Base-by-base conservation (phyloP, 2,329 filamentous ascomycete genomes). In the Didymella exigua region DNA sequence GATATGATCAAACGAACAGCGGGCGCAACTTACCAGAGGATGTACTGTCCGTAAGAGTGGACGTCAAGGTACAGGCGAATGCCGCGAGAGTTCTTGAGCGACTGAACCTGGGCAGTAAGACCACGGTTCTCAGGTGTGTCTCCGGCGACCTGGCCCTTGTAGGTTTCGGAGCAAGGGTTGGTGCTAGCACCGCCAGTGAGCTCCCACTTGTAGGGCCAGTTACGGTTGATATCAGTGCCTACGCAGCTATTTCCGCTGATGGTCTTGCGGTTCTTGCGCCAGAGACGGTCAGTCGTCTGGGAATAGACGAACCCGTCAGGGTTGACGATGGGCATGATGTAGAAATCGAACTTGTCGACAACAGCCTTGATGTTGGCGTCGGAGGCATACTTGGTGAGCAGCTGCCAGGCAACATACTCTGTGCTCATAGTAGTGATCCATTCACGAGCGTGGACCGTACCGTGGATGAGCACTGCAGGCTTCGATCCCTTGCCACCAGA, bases 51-150 rank as follows among this genome's bases (percentile, higher is more conserved):
- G 19, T 53, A 57, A 5, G 43, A 55, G 37, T 89, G 86, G 66
- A 82, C 83, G 72, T 89, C 86, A 31, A 89, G 81, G 67, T 82
- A 89, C 1, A 87, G 77, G 58, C 83, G 80, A 42, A 88, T 77
- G 2, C 83, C 82, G 40, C 79, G 75, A 1, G 68, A 65, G 5
- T 68, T 68, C 6, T 75, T 73, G 21, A 86, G 69, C 16, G 57
- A 34, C 38, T 70, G 63, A 19, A 73, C 62, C 40, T 81, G 79
- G 1, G 76, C 70, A 3, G 76, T 75, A 6, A 88, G 72, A 18
- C 63, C 73, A 9, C 60, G 59, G 52, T 67, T 69, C 60, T 75
- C 73, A 14, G 74, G 70, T 4, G 69, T 53, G 41, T 74, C 71
- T n/a, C 66, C 65, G 1, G 69, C 63, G 9, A 67, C 66, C 14